phyloP scores from a whole-genome alignment of 2,329 filamentous ascomycete genomes.

The Nigrospora sphaerica region DNA sequence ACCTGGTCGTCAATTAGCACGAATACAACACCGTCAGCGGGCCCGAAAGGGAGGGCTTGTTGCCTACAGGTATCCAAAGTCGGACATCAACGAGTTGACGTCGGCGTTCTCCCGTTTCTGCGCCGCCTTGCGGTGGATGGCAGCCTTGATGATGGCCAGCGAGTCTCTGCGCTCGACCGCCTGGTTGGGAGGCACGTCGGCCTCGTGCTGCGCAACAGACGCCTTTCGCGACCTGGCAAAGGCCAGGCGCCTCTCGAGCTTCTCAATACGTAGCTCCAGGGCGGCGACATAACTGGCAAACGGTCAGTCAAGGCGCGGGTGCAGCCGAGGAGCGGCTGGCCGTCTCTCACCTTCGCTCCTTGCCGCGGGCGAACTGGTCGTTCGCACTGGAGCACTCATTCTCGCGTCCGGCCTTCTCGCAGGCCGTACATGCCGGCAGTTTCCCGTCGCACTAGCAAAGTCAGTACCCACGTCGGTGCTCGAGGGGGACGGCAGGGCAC shows the following conservation, averaged over 20 bases:
- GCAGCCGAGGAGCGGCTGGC: not conserved
- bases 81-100: slow-evolving; percentile 85
- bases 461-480: slow-evolving; percentile 7
- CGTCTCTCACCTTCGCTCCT: slow-evolving; percentile 68
- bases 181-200: slow-evolving; percentile 35
- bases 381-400: slow-evolving; percentile 89
- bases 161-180: slow-evolving; percentile 56
- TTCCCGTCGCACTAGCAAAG: slow-evolving; percentile 76
- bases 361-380: slow-evolving; percentile 91
- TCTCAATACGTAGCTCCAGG: slow-evolving; percentile 84
- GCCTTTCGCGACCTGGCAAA: slow-evolving; percentile 65
- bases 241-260: slow-evolving; percentile 70
- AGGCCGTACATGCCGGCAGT: slow-evolving; percentile 88
- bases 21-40: slow-evolving; percentile 5
- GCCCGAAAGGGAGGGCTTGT: not conserved
- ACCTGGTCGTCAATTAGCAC: slow-evolving; percentile 38
- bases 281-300: slow-evolving; percentile 75
- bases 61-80: slow-evolving; percentile 81
- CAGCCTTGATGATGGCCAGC: slow-evolving; percentile 52
- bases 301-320: slow-evolving; percentile 1
- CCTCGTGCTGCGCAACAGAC: slow-evolving; percentile 59
- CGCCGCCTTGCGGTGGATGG: slow-evolving; percentile 59
- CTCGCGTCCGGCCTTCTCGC: slow-evolving; percentile 82
- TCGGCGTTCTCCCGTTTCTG: slow-evolving; percentile 68
- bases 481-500: slow-evolving; percentile 1